Percentiles rank a stretch among this genome's conserved stretches.
Evolutionary conservation across 2,329 filamentous ascomycete species (phyloP).

Genomic region (Alternaria hordeiaustralica): DNA sequence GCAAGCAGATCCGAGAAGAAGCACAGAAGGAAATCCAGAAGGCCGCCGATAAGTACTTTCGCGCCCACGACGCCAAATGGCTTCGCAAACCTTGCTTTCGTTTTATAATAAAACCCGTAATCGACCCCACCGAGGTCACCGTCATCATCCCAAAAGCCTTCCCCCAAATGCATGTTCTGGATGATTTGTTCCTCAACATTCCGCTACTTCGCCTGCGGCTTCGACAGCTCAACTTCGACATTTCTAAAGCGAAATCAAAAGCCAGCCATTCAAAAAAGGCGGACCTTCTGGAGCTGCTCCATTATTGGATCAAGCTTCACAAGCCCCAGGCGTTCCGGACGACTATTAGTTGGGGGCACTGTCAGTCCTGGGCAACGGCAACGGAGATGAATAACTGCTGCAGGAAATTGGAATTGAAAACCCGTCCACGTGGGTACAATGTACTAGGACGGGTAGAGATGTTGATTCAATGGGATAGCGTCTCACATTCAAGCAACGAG

Average conservation of each 20-base stretch:
- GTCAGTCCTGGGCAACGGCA: too few species aligned
- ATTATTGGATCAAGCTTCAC: too few species aligned
- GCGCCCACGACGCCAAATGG: neutral
- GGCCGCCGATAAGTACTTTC: neutral
- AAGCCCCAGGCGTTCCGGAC: too few species aligned
- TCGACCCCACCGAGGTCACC: neutral
- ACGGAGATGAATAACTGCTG: too few species aligned
- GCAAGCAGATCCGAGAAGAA: neutral
- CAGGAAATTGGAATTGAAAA: too few species aligned
- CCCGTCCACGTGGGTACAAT: too few species aligned
- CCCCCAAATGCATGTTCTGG: neutral
- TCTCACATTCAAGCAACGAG: neutral
- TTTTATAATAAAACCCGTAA: neutral
- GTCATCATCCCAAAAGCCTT: neutral
- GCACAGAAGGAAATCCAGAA: neutral
- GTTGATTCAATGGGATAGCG: too few species aligned
- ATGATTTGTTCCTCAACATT: neutral
- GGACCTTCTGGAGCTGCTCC: too few species aligned
- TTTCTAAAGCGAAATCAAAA: too few species aligned
- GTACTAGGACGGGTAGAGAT: too few species aligned
- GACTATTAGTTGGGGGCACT: too few species aligned
- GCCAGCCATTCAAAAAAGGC: too few species aligned
- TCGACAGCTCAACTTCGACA: neutral
- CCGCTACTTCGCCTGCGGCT: neutral
- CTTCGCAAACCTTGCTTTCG: neutral